A percentile compares a stretch with the other conserved stretches of the same genome.
These are phyloP conservation scores for Bretziella fagacearum DNA, from an alignment of 2,329 filamentous ascomycete species.

Conservation along the genomic window DNA sequence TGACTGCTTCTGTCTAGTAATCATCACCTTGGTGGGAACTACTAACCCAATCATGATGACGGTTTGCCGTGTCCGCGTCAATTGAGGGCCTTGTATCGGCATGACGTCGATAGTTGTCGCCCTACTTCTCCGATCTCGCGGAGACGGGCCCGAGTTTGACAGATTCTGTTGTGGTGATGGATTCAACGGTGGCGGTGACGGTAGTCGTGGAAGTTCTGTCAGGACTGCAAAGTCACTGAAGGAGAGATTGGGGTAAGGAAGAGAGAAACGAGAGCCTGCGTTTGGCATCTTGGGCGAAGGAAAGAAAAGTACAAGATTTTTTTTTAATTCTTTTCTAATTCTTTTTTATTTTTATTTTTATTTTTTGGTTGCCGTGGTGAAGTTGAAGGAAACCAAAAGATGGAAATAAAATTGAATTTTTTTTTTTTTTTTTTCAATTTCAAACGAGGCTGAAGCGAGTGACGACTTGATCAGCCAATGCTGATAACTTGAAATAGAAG, in stretches of 20 bases:
- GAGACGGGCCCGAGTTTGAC: not conserved
- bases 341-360: too few species aligned
- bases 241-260: conserved; percentile 22
- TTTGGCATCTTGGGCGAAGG: conserved; percentile 3
- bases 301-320: not conserved
- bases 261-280: conserved; percentile 18
- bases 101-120: conserved; percentile 10
- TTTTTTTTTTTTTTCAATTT: too few species aligned
- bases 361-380: too few species aligned
- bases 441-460: too few species aligned
- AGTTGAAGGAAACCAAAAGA: too few species aligned
- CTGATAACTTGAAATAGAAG: too few species aligned
- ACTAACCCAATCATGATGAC: conserved; percentile 16
- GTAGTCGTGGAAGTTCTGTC: conserved; percentile 10
- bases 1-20: not conserved
- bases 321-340: too few species aligned
- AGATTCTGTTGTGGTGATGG: not conserved
- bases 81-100: conserved; percentile 11
- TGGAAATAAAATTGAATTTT: too few species aligned
- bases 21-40: too few species aligned
- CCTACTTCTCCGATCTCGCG: conserved; percentile 8
- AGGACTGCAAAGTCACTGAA: conserved; percentile 20
- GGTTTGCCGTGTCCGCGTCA: conserved; percentile 9
- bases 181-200: conserved; percentile 7
- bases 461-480: too few species aligned